Conservation (phyloP, 163 green algal species). For the Scenedesmus sp. region DNA sequence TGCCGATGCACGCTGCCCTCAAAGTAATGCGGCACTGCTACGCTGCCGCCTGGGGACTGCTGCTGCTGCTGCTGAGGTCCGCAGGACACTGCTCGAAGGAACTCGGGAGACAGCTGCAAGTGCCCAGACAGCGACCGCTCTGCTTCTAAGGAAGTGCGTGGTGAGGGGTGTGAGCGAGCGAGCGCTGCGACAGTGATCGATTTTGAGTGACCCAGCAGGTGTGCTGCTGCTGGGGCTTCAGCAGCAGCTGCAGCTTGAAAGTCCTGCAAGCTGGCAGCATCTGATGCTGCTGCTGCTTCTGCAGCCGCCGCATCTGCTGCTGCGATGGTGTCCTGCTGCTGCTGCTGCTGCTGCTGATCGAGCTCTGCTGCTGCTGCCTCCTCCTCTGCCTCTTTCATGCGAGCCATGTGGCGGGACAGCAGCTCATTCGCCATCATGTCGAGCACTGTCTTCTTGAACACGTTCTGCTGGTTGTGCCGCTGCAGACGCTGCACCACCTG, state of each 20-base stretch:
- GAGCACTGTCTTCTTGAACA: conserved; percentile 88
- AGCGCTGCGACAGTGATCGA: not conserved
- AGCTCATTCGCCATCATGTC: conserved; percentile 94
- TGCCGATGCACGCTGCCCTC: conserved; percentile 42
- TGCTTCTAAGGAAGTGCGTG: not conserved
- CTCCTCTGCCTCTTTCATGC: conserved; percentile 34
- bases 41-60: not conserved
- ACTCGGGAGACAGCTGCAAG: not conserved
- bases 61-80: not conserved
- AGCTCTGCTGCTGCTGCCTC: not conserved
- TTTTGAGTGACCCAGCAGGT: not conserved
- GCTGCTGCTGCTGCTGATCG: conserved; percentile 28
- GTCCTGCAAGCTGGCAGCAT: not conserved
- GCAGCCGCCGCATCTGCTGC: not conserved
- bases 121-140: not conserved
- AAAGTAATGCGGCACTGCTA: not conserved
- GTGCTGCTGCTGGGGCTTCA: not conserved
- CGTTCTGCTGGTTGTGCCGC: conserved; percentile 80
- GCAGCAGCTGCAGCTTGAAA: not conserved
- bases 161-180: not conserved
- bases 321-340: not conserved
- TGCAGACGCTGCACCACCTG: conserved; percentile 94
- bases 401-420: conserved; percentile 66
- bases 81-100: not conserved
- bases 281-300: not conserved